Conservation (phyloP, 73 alveolate species). For the Stentor coeruleus region DNA sequence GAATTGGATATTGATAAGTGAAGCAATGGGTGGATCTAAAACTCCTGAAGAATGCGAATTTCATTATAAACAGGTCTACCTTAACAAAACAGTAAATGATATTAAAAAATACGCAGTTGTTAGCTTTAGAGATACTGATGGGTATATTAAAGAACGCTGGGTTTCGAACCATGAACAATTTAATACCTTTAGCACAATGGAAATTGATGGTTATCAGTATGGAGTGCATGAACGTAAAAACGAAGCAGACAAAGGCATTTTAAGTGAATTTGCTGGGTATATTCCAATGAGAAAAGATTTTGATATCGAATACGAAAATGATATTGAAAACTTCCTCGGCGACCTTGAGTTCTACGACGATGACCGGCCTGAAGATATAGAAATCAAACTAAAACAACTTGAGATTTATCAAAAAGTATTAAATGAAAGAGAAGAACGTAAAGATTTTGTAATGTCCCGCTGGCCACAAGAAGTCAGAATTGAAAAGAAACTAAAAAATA, state of each 20-base stretch:
- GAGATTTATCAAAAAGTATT: slow-evolving; percentile 73
- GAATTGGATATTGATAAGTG: slow-evolving; percentile 83
- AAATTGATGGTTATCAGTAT: no score
- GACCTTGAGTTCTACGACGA: slow-evolving; percentile 85
- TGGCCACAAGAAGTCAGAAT: slow-evolving; percentile 76
- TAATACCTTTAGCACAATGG: background rate
- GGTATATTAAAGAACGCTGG: background rate
- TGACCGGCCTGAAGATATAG: slow-evolving; percentile 70
- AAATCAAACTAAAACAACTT: slow-evolving; percentile 69
- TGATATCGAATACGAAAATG: slow-evolving; percentile 81
- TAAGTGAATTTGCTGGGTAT: slow-evolving; percentile 65
- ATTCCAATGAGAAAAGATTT: slow-evolving; percentile 91
- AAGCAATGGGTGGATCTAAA: slow-evolving; percentile 46
- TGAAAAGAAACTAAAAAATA: slow-evolving; percentile 45
- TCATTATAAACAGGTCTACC: slow-evolving; percentile 46
- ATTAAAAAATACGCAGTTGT: background rate
- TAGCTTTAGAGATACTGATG: background rate
- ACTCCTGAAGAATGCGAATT: slow-evolving; percentile 76
- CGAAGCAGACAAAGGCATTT: background rate
- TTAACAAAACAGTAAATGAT: background rate
- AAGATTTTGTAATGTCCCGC: slow-evolving; percentile 77
- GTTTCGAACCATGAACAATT: background rate
- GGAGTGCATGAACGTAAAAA: background rate
- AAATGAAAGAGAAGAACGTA: slow-evolving; percentile 83
- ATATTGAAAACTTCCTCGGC: slow-evolving; percentile 71